Conservation (phyloP, 345 rosid genomes). For the Hevea brasiliensis region DNA sequence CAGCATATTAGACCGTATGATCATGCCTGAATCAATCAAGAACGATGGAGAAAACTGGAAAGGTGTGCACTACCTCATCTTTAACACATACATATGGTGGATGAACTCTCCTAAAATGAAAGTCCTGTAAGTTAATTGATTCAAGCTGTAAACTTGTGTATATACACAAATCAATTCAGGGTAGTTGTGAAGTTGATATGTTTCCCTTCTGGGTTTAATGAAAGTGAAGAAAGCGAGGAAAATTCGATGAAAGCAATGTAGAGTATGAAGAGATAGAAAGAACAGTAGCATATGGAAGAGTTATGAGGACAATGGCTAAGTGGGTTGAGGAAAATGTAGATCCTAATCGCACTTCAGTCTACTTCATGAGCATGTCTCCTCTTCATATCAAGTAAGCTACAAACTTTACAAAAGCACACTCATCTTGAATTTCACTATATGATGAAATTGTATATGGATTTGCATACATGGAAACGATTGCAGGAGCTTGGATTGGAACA, state of each 20-base stretch:
- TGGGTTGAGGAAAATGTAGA: constrained; percentile 28
- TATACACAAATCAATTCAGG: background rate
- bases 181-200: background rate
- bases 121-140: constrained; percentile 47
- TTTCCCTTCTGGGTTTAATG: background rate
- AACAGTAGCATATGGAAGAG: constrained; percentile 26
- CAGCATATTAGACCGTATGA: constrained; percentile 40
- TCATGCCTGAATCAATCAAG: constrained; percentile 53
- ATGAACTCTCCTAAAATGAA: constrained; percentile 42
- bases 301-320: constrained; percentile 24
- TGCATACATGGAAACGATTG: too few relatives aligned
- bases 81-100: constrained; percentile 77
- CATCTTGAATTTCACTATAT: background rate
- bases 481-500: constrained; percentile 31
- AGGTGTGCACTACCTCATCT: constrained; percentile 48
- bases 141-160: background rate
- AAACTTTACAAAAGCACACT: background rate
- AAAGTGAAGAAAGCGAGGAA: constrained; percentile 17
- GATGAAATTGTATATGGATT: background rate
- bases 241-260: constrained; percentile 7
- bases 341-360: constrained; percentile 23
- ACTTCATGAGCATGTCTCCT: constrained; percentile 34
- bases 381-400: constrained; percentile 27
- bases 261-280: constrained; percentile 28
- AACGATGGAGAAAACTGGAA: constrained; percentile 62